phyloP scores from a whole-genome alignment of 257 asterid genomes.

The Capsicum pubescens region DNA sequence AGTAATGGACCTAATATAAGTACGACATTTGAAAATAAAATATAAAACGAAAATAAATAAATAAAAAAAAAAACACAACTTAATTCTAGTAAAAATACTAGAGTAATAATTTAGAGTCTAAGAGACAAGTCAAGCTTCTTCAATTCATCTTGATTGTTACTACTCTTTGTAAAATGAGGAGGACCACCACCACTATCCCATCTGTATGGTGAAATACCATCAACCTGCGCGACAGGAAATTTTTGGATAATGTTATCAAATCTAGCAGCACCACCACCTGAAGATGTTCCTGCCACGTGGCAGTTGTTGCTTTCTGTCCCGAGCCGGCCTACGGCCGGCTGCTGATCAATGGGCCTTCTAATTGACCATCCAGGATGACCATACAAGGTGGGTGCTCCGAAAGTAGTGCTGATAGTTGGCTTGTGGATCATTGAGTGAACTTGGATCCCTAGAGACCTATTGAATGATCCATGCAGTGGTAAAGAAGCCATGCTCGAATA shows the following conservation, averaged over 20 bases:
- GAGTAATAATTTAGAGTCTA: conserved; percentile 48
- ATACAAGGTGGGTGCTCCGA: conserved; percentile 26
- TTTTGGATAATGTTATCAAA: conserved; percentile 50
- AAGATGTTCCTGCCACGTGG: conserved; percentile 31
- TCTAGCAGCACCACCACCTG: conserved; percentile 59
- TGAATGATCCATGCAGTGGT: conserved; percentile 67
- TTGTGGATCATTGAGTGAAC: conserved; percentile 78
- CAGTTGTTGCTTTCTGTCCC: conserved; percentile 39
- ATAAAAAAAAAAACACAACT: background rate
- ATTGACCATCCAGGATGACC: conserved; percentile 53
- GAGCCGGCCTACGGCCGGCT: conserved; percentile 56
- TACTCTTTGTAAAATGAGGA: conserved; percentile 29
- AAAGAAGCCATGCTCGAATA: conserved; percentile 68
- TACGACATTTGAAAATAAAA: background rate
- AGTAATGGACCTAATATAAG: conserved; percentile 5
- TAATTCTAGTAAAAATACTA: background rate
- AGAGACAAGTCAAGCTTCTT: conserved; percentile 79
- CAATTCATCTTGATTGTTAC: conserved; percentile 55
- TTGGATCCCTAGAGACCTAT: conserved; percentile 63
- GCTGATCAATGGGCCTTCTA: conserved; percentile 55
- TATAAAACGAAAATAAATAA: conserved; percentile 13
- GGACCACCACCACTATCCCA: conserved; percentile 43
- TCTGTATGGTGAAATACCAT: conserved; percentile 47
- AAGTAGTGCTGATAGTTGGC: conserved; percentile 36
- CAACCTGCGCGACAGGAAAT: conserved; percentile 39